Base-by-base conservation (phyloP, 2,329 filamentous ascomycete species). In the Endoconidiophora polonica region DNA sequence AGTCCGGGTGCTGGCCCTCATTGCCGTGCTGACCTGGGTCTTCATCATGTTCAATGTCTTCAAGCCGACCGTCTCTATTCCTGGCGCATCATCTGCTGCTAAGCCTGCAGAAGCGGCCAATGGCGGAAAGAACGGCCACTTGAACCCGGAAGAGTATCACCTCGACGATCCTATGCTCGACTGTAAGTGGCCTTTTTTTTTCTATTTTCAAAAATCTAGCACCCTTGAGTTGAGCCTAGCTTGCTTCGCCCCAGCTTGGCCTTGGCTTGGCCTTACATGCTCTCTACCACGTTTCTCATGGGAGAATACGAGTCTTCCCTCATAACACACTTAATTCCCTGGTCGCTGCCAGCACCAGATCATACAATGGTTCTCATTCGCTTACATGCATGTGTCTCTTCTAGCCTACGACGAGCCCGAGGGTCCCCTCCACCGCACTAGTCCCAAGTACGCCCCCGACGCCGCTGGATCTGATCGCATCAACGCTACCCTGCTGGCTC, bases 401-500 rank as follows among this genome's bases (percentile, higher is more conserved):
- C 29, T 4, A 94, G 88, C 77, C 42, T 91, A 85, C 33, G 79
- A 78, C 55, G 90, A 96, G 64, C 90, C 90, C 20, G 76, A 81
- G 55, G 88, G 86, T 48, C 69, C 76, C 12, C 69, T 96, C 57
- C 78, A 75, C 60, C 78, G 86, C 63, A 77, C 81, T 33, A 80
- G 79, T 49, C 71, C 84, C 57, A 81, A 82, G 59, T 96, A 96
- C 65, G 77, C 77, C 48, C 78, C 84, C 48, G 76, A 86, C 60
- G 81, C 82, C 59, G 69, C 75, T 47, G 76, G 86, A 55, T 84
- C 82, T 48, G 79, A 82, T 57, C 85, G 91, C 61, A 91, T 94
- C 64, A 91, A 94, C 64, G 91, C 91, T 53, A 96, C 91, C 3
- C 73, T 98, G 52, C 74, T 98, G 57, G 83, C 87, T 20, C 76